Evolutionary conservation across 2,329 filamentous ascomycete species (phyloP).

Genomic region (Pseudocercospora fijiensis): DNA sequence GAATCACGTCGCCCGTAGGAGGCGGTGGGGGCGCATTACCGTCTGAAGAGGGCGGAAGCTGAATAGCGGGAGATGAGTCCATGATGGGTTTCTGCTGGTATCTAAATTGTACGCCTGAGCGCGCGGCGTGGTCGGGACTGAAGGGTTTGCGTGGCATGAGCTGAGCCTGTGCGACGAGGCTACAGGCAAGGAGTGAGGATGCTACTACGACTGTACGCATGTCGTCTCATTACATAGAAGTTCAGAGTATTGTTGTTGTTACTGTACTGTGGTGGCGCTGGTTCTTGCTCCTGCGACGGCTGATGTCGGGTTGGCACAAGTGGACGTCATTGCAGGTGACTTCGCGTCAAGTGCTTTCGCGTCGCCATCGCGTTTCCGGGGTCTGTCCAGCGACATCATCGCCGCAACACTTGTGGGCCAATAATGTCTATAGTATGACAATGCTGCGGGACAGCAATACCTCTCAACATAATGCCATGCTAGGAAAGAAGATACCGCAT

Average conservation of each 20-base stretch:
- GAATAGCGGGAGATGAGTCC: conserved; percentile 26
- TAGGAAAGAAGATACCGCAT: conserved; percentile 45
- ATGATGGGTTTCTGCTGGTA: conserved; percentile 28
- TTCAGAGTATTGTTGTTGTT: not conserved
- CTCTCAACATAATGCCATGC: conserved; percentile 51
- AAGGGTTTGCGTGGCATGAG: conserved; percentile 8
- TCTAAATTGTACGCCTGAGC: not conserved
- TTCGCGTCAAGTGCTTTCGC: not conserved
- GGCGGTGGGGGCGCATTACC: conserved; percentile 13
- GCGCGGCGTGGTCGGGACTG: not conserved
- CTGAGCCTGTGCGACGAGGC: conserved; percentile 13
- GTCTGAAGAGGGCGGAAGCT: conserved; percentile 27
- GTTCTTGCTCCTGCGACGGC: not conserved
- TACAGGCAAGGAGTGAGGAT: conserved; percentile 22
- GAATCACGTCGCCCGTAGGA: conserved; percentile 54
- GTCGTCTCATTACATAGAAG: not conserved
- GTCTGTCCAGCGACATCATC: not conserved
- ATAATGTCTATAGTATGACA: not conserved
- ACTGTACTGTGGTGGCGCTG: not conserved
- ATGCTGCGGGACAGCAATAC: conserved; percentile 43
- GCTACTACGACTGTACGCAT: conserved; percentile 8
- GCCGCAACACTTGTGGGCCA: not conserved
- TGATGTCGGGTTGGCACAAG: conserved; percentile 7
- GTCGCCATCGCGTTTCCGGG: not conserved
- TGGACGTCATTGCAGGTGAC: conserved; percentile 12